Conservation (phyloP, 768 basidiomycete genomes). For the Guyanaporus albipodus region DNA sequence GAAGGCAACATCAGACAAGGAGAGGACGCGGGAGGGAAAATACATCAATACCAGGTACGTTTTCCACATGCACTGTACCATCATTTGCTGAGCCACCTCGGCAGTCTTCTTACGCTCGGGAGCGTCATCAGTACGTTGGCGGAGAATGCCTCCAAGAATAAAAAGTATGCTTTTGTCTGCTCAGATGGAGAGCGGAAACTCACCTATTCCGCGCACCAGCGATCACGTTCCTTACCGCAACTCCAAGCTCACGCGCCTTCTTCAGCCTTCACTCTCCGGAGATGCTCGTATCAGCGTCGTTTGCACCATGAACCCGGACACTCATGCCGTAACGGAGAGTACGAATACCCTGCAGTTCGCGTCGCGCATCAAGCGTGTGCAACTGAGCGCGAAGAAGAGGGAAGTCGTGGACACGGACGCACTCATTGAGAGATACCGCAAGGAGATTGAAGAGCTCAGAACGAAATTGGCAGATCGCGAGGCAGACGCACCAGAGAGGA, state of each 20-base stretch:
- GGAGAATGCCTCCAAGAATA: conserved; percentile 78
- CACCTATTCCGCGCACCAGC: conserved; percentile 28
- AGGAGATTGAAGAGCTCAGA: conserved; percentile 91
- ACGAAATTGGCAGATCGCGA: conserved; percentile 65
- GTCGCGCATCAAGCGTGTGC: conserved; percentile 85
- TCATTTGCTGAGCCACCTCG: neutral
- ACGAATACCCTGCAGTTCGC: conserved; percentile 90
- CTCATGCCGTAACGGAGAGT: conserved; percentile 73
- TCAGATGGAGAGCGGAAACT: neutral
- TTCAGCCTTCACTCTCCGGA: conserved; percentile 92
- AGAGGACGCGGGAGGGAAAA: conserved; percentile 92
- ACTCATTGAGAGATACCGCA: conserved; percentile 88
- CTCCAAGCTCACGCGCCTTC: conserved; percentile 89
- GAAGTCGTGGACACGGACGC: conserved; percentile 93
- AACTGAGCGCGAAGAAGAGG: conserved; percentile 86
- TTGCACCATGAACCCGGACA: conserved; percentile 90
- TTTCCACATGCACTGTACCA: neutral
- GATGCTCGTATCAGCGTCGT: conserved; percentile 96
- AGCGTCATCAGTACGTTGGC: conserved; percentile 89
- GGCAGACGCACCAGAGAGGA: conserved; percentile 49
- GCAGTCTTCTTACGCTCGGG: conserved; percentile 85
- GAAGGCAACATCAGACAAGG: conserved; percentile 92
- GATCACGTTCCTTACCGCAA: conserved; percentile 95
- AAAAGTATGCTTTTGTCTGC: conserved; percentile 41
- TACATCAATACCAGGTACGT: conserved; percentile 88